Percentiles rank a stretch among this genome's conserved stretches.
Conservation (phyloP, 768 basidiomycete genomes). For the Termitomyces sp. region DNA sequence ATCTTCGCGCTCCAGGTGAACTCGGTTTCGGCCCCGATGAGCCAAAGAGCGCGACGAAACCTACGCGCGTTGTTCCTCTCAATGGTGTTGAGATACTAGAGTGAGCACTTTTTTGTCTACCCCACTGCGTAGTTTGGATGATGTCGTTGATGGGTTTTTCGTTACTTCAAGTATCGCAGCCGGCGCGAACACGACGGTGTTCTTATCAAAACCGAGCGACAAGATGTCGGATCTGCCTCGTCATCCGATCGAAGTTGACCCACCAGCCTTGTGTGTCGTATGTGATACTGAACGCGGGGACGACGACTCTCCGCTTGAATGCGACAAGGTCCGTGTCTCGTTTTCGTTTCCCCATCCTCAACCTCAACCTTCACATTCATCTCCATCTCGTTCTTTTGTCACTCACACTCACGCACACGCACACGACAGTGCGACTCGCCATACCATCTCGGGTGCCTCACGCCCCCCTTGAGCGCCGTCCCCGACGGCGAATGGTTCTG, state of each 20-base stretch:
- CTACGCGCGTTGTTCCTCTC: constrained; percentile 65
- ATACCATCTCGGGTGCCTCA: constrained; percentile 80
- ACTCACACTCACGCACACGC: not conserved
- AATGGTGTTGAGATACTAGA: constrained; percentile 76
- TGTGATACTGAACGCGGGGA: constrained; percentile 72
- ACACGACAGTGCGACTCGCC: constrained; percentile 76
- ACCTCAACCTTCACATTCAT: too few relatives aligned
- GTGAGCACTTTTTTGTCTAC: constrained; percentile 35
- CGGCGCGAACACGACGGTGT: constrained; percentile 82
- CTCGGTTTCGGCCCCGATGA: constrained; percentile 78
- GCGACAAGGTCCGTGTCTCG: constrained; percentile 68
- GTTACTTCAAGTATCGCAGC: constrained; percentile 59
- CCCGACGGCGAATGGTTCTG: constrained; percentile 96
- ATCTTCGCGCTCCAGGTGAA: constrained; percentile 46
- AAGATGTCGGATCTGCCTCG: constrained; percentile 76
- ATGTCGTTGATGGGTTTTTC: not conserved
- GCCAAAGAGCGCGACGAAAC: constrained; percentile 86
- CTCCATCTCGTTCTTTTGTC: not conserved
- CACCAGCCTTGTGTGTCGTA: constrained; percentile 64
- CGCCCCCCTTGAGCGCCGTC: constrained; percentile 68
- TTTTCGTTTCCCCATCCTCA: not conserved
- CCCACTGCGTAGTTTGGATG: not conserved
- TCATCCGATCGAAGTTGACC: constrained; percentile 70
- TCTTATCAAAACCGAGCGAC: constrained; percentile 74
- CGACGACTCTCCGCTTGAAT: constrained; percentile 75